Percentiles rank a stretch among this genome's conserved stretches.
Evolutionary conservation across 2,329 filamentous ascomycete genomes (phyloP).

Genomic region (Trichoderma gracile): DNA sequence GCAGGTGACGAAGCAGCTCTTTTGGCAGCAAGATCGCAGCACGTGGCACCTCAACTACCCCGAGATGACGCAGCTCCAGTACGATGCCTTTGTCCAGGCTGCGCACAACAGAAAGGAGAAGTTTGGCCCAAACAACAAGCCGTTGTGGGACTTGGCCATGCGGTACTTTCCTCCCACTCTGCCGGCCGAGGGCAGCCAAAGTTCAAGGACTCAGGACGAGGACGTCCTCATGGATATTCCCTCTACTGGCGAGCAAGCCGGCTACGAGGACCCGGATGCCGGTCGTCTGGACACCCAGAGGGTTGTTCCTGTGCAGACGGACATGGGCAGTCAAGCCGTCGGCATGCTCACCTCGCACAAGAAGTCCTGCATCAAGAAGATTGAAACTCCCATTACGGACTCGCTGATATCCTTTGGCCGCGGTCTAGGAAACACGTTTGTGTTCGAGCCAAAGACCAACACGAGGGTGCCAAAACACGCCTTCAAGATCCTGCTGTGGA

Average conservation of each 20-base stretch:
- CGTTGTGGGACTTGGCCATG: slow-evolving; percentile 59
- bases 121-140: slow-evolving; percentile 54
- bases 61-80: slow-evolving; percentile 62
- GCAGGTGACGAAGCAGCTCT: slow-evolving; percentile 57
- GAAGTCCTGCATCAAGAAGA: slow-evolving; percentile 63
- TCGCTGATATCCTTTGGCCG: slow-evolving; percentile 78
- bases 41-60: slow-evolving; percentile 65
- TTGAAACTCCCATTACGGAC: slow-evolving; percentile 65
- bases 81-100: slow-evolving; percentile 55
- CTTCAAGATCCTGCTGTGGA: slow-evolving; percentile 75
- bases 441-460: slow-evolving; percentile 64
- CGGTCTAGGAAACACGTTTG: slow-evolving; percentile 64
- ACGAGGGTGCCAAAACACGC: slow-evolving; percentile 78
- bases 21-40: slow-evolving; percentile 57
- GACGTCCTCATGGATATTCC: slow-evolving; percentile 32
- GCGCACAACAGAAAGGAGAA: slow-evolving; percentile 52
- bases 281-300: slow-evolving; percentile 41
- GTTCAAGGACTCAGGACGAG: slow-evolving; percentile 7
- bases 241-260: slow-evolving; percentile 35
- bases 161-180: slow-evolving; percentile 56
- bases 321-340: slow-evolving; percentile 46
- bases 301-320: slow-evolving; percentile 39
- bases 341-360: slow-evolving; percentile 66
- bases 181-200: slow-evolving; percentile 23
- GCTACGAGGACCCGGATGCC: slow-evolving; percentile 34